Base-by-base conservation (phyloP, 352 stramenopile genomes). In the Globisporangium spiculum region DNA sequence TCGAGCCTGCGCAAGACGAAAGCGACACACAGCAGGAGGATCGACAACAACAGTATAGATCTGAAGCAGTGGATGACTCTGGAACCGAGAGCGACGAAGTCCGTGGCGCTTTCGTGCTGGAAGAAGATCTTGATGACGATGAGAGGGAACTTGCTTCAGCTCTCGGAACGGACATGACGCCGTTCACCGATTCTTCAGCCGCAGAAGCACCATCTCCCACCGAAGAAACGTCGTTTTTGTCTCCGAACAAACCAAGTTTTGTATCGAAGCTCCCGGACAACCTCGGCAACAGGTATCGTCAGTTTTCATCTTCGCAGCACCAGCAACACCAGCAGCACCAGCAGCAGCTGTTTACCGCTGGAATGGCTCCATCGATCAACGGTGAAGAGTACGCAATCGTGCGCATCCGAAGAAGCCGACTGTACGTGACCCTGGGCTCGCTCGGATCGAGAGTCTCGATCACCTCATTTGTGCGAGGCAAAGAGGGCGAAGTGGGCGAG, bases 381-480 rank as follows among this genome's bases (percentile, higher is more conserved):
- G 57, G 48, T n/a, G 55, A 58, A 4, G 68, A 76, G 26, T 74
- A 76, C 34, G 68, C 81, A 22, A 41, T 76, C 10, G 76, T 92
- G 16, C 59, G 48, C 8, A 79, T 92, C 57, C 70, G 26, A 6
- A 73, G 78, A 34, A 63, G 32, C 8, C 74, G 83, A 26, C 65
- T 94, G 60, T 83, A 78, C 61, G 68, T 94, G 30, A 92, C 86
- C 32, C 74, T 92, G 60, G 79, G 71, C 7, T 41, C 75, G 3
- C 75, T 89, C 41, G 83, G 81, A 16, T 78, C 73, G 1, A 73
- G 77, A 22, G 78, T 92, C 7, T 78, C 75, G 1, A 70, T 92
- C 34, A 89, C 86, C 9, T 88, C 84, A 7, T 92, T 91, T 30
- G 77, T 89, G 20, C 60, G 34, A 10, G 76, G 85, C n/a, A 71